Conservation (phyloP, 2,329 filamentous ascomycete genomes). For the Exophiala oligosperma region DNA sequence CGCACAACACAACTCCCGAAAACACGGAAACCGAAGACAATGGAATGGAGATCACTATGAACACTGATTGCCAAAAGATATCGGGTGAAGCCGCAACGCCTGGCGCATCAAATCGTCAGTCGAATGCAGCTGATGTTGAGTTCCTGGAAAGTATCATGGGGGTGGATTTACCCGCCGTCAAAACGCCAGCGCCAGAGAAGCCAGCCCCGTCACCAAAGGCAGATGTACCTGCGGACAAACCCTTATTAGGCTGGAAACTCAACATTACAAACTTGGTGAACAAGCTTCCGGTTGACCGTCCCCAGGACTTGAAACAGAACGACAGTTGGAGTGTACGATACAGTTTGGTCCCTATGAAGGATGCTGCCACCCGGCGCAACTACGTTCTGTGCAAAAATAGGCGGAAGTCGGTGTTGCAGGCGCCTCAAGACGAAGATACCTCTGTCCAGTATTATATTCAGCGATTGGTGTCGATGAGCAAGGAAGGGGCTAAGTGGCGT, state of each 20-base stretch:
- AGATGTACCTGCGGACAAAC: slow-evolving; percentile 7
- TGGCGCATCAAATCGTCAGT: not conserved
- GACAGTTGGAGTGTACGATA: slow-evolving; percentile 78
- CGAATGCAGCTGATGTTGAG: slow-evolving; percentile 24
- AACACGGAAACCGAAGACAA: slow-evolving; percentile 10
- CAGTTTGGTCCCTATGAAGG: slow-evolving; percentile 63
- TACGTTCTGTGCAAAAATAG: slow-evolving; percentile 60
- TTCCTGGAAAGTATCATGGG: slow-evolving; percentile 25
- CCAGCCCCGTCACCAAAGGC: not conserved
- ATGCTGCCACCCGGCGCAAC: slow-evolving; percentile 47
- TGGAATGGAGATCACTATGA: too few species aligned
- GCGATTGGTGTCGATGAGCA: slow-evolving; percentile 48
- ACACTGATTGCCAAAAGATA: too few species aligned
- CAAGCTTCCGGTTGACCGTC: slow-evolving; percentile 62
- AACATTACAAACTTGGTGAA: slow-evolving; percentile 73
- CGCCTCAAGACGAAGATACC: slow-evolving; percentile 36
- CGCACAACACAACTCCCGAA: slow-evolving; percentile 20
- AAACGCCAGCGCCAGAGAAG: not conserved
- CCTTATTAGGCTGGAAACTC: slow-evolving; percentile 66
- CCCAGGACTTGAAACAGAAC: slow-evolving; percentile 45
- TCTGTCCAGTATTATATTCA: slow-evolving; percentile 47
- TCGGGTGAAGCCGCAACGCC: too few species aligned
- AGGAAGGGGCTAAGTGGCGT: slow-evolving; percentile 61
- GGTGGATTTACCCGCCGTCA: slow-evolving; percentile 8
- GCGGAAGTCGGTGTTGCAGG: slow-evolving; percentile 49